These are phyloP conservation scores for Cytospora chrysosperma DNA, from an alignment of 2,329 filamentous ascomycete genomes.

Conservation along the genomic window DNA sequence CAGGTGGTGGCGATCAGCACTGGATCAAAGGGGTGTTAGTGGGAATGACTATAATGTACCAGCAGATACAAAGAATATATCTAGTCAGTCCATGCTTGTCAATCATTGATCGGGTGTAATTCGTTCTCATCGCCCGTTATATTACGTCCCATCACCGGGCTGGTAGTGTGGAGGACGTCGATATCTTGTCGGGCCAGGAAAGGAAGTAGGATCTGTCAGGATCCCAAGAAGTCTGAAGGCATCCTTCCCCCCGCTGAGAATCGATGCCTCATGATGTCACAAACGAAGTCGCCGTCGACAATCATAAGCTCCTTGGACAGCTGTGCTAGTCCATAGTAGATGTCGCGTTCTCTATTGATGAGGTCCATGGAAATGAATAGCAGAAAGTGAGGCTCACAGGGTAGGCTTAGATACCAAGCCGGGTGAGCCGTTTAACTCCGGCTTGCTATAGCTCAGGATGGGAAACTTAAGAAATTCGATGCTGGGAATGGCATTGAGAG, in stretches of 20 bases:
- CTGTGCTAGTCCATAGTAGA: too few species aligned
- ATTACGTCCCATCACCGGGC: neutral
- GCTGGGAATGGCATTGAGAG: conserved; percentile 4
- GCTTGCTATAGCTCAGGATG: neutral
- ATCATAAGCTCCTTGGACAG: neutral
- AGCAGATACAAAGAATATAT: neutral
- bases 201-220: too few species aligned
- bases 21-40: neutral
- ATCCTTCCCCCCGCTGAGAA: too few species aligned
- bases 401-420: too few species aligned
- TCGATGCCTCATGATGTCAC: neutral
- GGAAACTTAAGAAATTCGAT: conserved; percentile 16
- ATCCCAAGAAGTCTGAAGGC: too few species aligned
- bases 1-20: conserved; percentile 21
- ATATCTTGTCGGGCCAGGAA: neutral
- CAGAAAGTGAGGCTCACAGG: neutral
- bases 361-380: neutral
- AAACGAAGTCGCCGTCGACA: neutral
- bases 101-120: neutral
- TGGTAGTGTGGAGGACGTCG: neutral
- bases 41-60: neutral
- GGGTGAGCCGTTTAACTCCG: neutral
- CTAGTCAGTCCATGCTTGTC: too few species aligned
- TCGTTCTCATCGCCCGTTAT: neutral
- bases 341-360: neutral